Conservation (phyloP, 2,329 filamentous ascomycete species). For the Trichoderma koningiopsis region DNA sequence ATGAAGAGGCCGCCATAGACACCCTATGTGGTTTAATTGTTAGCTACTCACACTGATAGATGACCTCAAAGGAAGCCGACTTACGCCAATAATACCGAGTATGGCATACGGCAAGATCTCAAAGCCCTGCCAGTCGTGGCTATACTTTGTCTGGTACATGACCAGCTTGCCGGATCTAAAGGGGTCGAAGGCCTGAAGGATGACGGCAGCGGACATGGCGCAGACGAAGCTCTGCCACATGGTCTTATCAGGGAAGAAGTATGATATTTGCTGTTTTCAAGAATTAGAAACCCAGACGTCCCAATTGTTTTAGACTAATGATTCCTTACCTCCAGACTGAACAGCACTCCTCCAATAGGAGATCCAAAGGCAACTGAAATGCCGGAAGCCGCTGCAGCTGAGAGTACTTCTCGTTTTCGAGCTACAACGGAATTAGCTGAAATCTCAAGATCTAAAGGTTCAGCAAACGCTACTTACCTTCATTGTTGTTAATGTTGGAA, state of each 20-base stretch:
- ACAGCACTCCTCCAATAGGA: slow-evolving; percentile 90
- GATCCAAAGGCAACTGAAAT: slow-evolving; percentile 94
- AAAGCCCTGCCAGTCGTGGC: slow-evolving; percentile 88
- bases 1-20: slow-evolving; percentile 94
- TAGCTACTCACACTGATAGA: neutral
- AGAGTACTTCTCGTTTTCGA: slow-evolving; percentile 89
- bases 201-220: slow-evolving; percentile 96
- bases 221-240: slow-evolving; percentile 99
- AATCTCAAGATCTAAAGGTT: neutral
- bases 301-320: neutral
- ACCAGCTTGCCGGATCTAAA: slow-evolving; percentile 96
- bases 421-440: slow-evolving; percentile 51
- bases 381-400: slow-evolving; percentile 86
- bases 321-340: slow-evolving; percentile 76
- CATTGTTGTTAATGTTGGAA: slow-evolving; percentile 75
- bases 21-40: slow-evolving; percentile 52
- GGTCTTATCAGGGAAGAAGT: slow-evolving; percentile 98
- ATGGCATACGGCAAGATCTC: slow-evolving; percentile 86
- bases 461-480: slow-evolving; percentile 57
- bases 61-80: slow-evolving; percentile 29
- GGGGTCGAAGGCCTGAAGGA: slow-evolving; percentile 88
- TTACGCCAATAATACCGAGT: slow-evolving; percentile 77
- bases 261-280: slow-evolving; percentile 73
- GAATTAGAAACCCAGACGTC: neutral
- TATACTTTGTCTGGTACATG: slow-evolving; percentile 93